Evolutionary conservation across 1,139 yeast species (phyloP), one percentile per base, ranked within the genome.

Genomic region (Yamadazyma pseudoaaseri): DNA sequence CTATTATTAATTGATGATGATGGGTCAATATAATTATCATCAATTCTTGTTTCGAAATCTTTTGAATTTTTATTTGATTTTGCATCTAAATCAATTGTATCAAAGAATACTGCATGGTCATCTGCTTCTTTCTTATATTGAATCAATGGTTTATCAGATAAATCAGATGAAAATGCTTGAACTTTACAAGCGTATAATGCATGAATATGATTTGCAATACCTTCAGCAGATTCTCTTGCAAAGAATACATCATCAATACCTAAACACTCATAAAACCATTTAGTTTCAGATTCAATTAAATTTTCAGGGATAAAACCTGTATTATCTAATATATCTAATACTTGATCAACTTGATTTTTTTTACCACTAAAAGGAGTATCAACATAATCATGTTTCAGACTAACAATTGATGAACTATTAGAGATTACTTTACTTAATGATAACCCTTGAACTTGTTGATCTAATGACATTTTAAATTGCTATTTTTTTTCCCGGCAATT

Each of bases 201-300:
- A 53, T 86, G 87, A 45, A 81, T 78, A 56, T 87, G 95, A 36
- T 86, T 76, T 26, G 87, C 92, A 50, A 92, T 84, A 39, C 81
- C 89, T 39, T 75, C 79, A 15, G 90, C 83, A 3, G 86, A 65
- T 56, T 90, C 96, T 47, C 86, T 78, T 34, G 95, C 92, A 56
- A 92, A 90, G 62, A 86, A 92, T 25, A 87, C 83, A 56, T 84
- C 97, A 55, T 89, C 97, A 43, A 92, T 87, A 26, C 97, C 97
- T 47, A 92, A 73, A 33, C 76, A 65, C 42, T 85, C 80, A 65
- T 92, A 92, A 58, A 92, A 92, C 95, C 96, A 90, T 51, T 72
- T 76, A 6, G 94, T 81, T 62, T 90, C 97, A 37, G 76, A 70
- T 61, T 89, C 97, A 49, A 92, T 85, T 49, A 87, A 69, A 34